Conservation (phyloP, 73 alveolate genomes). For the Paramecium pentaurelia region DNA sequence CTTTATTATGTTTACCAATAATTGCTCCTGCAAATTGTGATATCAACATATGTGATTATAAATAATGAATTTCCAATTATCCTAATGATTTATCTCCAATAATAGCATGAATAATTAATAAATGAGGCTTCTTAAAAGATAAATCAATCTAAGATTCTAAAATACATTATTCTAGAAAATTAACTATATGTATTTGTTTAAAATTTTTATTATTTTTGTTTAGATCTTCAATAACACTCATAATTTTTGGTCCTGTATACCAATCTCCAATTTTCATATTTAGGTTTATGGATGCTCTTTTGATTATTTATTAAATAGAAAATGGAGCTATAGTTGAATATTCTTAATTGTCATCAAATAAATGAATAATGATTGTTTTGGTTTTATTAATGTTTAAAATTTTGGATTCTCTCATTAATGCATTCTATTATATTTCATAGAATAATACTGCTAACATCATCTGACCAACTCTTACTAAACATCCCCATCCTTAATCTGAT, state of each 20-base stretch:
- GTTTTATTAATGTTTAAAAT: background rate
- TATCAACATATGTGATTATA: background rate
- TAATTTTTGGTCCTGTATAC: constrained; percentile 43
- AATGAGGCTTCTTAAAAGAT: background rate
- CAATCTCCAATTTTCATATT: constrained; percentile 31
- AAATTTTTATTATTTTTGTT: background rate
- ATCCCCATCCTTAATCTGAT: constrained; percentile 56
- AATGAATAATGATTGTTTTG: background rate
- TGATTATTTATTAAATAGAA: background rate
- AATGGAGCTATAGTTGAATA: background rate
- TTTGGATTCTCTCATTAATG: constrained; percentile 1
- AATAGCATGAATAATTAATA: constrained; percentile 15
- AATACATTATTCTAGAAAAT: background rate
- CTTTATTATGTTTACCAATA: background rate
- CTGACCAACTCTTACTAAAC: background rate
- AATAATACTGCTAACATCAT: constrained; percentile 35
- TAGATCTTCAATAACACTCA: background rate
- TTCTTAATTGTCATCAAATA: background rate
- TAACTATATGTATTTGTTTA: background rate
- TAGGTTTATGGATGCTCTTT: background rate
- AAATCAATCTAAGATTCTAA: background rate
- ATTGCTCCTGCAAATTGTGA: constrained; percentile 10
- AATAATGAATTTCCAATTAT: background rate
- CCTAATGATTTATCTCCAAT: background rate
- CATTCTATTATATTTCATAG: background rate